A percentile compares a stretch with the other conserved stretches of the same genome.
phyloP scores from a whole-genome alignment of 495 filamentous ascomycete species.

The Hypoxylon fragiforme region DNA sequence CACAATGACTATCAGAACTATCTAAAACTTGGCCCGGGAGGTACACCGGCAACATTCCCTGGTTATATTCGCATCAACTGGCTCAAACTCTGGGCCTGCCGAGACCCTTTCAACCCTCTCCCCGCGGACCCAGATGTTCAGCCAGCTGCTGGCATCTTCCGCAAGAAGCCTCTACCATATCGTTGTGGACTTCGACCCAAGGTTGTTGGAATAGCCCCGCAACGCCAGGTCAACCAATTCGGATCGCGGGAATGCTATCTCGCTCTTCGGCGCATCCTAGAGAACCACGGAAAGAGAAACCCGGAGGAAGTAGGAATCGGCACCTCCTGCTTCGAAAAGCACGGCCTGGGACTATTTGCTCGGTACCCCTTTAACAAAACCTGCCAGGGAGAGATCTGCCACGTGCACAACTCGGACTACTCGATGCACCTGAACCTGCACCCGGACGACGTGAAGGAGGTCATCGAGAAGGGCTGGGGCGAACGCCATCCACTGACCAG shows the following conservation, averaged over 20 bases:
- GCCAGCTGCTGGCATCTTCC: conserved; percentile 46
- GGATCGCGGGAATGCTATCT: conserved; percentile 56
- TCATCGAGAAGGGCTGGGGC: conserved; percentile 85
- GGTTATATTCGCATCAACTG: conserved; percentile 74
- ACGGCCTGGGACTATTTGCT: conserved; percentile 73
- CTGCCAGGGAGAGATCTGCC: conserved; percentile 75
- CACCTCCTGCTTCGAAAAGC: conserved; percentile 78
- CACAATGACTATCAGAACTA: conserved; percentile 78
- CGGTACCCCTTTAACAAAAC: conserved; percentile 62
- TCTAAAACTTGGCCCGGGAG: conserved; percentile 76
- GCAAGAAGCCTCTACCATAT: conserved; percentile 51
- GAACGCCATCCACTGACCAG: conserved; percentile 82
- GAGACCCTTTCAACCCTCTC: conserved; percentile 58
- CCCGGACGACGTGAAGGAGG: conserved; percentile 73
- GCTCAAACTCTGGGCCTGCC: conserved; percentile 59
- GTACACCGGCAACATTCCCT: conserved; percentile 70
- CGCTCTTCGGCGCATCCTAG: conserved; percentile 52
- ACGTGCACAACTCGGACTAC: conserved; percentile 75
- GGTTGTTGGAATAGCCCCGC: conserved; percentile 76
- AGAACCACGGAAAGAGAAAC: conserved; percentile 50
- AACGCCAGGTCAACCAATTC: conserved; percentile 72
- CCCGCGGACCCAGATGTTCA: conserved; percentile 38
- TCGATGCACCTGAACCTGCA: conserved; percentile 77
- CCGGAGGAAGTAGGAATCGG: conserved; percentile 59
- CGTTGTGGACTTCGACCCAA: conserved; percentile 64